A percentile compares a stretch with the other conserved stretches of the same genome.
These are phyloP conservation scores for Rugonectria rugulosa DNA, from an alignment of 2,329 filamentous ascomycete genomes.

Conservation along the genomic window DNA sequence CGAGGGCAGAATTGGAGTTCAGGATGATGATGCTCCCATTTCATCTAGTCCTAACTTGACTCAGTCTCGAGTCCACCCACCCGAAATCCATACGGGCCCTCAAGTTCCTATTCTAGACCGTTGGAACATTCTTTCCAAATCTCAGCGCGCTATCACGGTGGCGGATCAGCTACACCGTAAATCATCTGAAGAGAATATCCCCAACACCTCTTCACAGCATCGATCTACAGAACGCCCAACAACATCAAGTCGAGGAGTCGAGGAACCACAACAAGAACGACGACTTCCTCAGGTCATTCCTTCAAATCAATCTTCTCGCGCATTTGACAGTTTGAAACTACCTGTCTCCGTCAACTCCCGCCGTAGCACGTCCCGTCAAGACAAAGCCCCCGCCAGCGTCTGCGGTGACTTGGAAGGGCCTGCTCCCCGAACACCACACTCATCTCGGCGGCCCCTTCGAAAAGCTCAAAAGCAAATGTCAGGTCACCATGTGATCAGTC, in stretches of 20 bases:
- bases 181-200: neutral
- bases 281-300: no score
- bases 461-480: slow-evolving; percentile 8
- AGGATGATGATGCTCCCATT: no score
- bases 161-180: neutral
- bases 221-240: neutral
- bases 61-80: no score
- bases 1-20: no score
- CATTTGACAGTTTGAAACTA: slow-evolving; percentile 1
- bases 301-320: no score
- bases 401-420: slow-evolving; percentile 45
- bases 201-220: neutral
- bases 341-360: slow-evolving; percentile 16
- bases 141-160: no score
- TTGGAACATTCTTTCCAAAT: no score
- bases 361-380: neutral
- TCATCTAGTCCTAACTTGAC: no score
- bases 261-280: no score
- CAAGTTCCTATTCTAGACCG: no score
- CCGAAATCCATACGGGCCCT: no score
- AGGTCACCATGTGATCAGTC: slow-evolving; percentile 3
- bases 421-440: slow-evolving; percentile 29
- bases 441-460: neutral
- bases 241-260: no score
- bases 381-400: slow-evolving; percentile 29